Percentiles rank a stretch among this genome's conserved stretches.
Evolutionary conservation across 2,329 filamentous ascomycete species (phyloP).

Genomic region (Rutstroemia sydowiana): DNA sequence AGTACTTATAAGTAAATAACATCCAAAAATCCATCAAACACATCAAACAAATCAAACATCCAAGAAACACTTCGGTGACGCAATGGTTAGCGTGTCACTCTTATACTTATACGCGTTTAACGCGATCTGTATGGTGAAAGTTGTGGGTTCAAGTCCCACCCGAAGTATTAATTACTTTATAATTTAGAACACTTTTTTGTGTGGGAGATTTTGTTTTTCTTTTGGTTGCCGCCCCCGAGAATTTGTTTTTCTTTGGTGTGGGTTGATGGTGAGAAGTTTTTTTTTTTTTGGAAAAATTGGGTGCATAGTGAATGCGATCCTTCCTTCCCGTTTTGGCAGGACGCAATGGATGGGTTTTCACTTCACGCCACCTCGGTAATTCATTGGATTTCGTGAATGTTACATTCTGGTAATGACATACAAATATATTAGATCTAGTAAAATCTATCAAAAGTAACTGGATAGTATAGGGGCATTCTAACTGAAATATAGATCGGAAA

Average conservation of each 20-base stretch:
- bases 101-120: conserved; percentile 13
- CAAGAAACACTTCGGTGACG: conserved; percentile 6
- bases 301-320: not conserved
- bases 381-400: too few relatives aligned
- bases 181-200: not conserved
- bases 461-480: too few relatives aligned
- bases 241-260: not conserved
- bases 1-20: too few relatives aligned
- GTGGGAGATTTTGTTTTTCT: not conserved
- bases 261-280: not conserved
- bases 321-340: too few relatives aligned
- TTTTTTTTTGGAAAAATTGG: not conserved
- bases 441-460: too few relatives aligned
- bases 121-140: conserved; percentile 13
- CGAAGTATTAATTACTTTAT: not conserved
- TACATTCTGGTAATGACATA: too few relatives aligned
- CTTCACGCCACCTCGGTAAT: too few relatives aligned
- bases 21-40: not conserved
- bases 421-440: too few relatives aligned
- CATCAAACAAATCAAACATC: conserved; percentile 3
- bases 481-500: too few relatives aligned
- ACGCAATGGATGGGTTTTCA: too few relatives aligned
- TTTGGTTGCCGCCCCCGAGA: not conserved
- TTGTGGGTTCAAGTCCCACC: conserved; percentile 12
- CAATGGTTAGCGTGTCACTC: conserved; percentile 20